These are phyloP conservation scores for Schizosaccharomyces osmophilus DNA, from an alignment of 805 yeast genomes.

Conservation along the genomic window DNA sequence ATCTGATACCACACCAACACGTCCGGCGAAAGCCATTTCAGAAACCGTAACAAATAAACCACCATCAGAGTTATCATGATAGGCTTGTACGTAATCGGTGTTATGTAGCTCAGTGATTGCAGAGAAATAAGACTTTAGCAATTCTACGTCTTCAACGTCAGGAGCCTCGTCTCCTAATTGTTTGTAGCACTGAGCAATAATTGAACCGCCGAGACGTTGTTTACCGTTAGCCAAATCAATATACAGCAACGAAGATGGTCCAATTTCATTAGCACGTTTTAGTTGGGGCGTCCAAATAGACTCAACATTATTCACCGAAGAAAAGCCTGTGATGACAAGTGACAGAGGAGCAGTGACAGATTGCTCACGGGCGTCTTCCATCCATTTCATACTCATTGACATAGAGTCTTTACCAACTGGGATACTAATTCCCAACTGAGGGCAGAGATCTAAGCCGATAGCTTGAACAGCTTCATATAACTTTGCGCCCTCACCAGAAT, in stretches of 20 bases:
- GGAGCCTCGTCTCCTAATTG: slow-evolving; percentile 70
- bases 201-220: slow-evolving; percentile 68
- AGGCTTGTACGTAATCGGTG: slow-evolving; percentile 37
- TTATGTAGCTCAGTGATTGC: slow-evolving; percentile 47
- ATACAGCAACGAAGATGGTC: slow-evolving; percentile 30
- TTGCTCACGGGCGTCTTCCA: slow-evolving; percentile 18
- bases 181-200: slow-evolving; percentile 76
- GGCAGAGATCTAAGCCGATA: slow-evolving; percentile 80
- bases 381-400: slow-evolving; percentile 98
- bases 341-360: slow-evolving; percentile 93
- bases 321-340: slow-evolving; percentile 72
- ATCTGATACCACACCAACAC: slow-evolving; percentile 49
- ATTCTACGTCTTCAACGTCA: slow-evolving; percentile 42
- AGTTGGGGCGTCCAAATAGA: slow-evolving; percentile 87
- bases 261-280: slow-evolving; percentile 21
- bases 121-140: slow-evolving; percentile 45
- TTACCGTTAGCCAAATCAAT: slow-evolving; percentile 49
- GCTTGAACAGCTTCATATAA: slow-evolving; percentile 94
- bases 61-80: slow-evolving; percentile 94
- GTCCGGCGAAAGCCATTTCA: slow-evolving; percentile 94
- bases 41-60: slow-evolving; percentile 64
- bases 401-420: slow-evolving; percentile 98
- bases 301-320: slow-evolving; percentile 61
- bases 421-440: slow-evolving; percentile 67
- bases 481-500: slow-evolving; percentile 83